Percentiles rank a stretch among this genome's conserved stretches.
phyloP scores from a whole-genome alignment of 2,329 filamentous ascomycete species.

The Pseudocercospora pini-densiflorae region DNA sequence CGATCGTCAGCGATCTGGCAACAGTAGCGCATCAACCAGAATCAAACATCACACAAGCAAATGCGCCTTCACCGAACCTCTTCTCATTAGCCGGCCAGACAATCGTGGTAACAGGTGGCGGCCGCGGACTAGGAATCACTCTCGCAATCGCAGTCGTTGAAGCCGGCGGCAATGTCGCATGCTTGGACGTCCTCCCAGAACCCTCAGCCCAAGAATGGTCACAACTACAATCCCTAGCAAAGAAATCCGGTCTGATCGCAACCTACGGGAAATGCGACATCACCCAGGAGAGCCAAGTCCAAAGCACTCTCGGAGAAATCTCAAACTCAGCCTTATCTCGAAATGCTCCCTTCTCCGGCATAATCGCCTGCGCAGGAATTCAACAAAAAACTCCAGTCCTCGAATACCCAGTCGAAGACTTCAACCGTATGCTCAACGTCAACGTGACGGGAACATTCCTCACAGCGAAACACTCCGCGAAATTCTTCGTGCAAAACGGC shows the following conservation, averaged over 20 bases:
- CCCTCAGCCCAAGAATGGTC: conserved; percentile 64
- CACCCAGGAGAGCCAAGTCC: conserved; percentile 62
- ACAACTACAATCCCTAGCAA: conserved; percentile 63
- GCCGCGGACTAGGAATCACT: conserved; percentile 37
- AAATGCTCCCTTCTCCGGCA: conserved; percentile 65
- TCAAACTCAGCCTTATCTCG: conserved; percentile 69
- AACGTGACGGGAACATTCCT: conserved; percentile 46
- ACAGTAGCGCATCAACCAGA: conserved; percentile 31
- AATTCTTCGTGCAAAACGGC: conserved; percentile 38
- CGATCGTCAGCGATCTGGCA: conserved; percentile 32
- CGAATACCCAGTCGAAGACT: conserved; percentile 40
- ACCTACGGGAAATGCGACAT: conserved; percentile 79
- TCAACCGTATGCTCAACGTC: conserved; percentile 44
- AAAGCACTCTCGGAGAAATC: conserved; percentile 60
- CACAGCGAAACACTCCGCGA: conserved; percentile 40
- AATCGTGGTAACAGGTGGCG: conserved; percentile 37
- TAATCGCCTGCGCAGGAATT: conserved; percentile 36
- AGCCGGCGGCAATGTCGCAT: conserved; percentile 37
- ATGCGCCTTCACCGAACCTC: conserved; percentile 28
- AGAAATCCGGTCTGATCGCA: conserved; percentile 65
- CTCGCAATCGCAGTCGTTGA: conserved; percentile 37
- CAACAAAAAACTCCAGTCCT: conserved; percentile 36
- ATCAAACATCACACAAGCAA: conserved; percentile 30
- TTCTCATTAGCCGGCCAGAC: conserved; percentile 33
- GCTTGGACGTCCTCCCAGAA: conserved; percentile 50